Evolutionary conservation across 441 rosid genomes (phyloP).

Genomic region (Euphorbia schlechtendalii): DNA sequence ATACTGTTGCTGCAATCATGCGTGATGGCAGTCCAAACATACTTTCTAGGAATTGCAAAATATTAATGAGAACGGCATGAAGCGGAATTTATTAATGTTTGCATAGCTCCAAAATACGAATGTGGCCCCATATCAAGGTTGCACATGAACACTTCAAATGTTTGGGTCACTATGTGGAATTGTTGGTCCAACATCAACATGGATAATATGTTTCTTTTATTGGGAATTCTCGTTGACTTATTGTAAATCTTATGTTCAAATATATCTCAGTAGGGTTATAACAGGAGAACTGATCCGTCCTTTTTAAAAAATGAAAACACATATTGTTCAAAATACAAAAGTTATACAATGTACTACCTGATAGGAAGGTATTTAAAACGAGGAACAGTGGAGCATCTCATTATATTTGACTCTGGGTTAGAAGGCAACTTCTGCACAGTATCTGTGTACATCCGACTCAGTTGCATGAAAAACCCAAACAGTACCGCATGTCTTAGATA

Average conservation of each 20-base stretch:
- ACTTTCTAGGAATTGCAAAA: background rate
- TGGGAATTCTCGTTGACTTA: no score
- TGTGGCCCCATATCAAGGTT: no score
- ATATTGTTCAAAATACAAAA: background rate
- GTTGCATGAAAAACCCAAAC: slow-evolving; percentile 97
- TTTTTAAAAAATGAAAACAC: background rate
- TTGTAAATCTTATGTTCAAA: background rate
- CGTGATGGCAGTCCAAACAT: background rate
- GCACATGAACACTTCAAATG: no score
- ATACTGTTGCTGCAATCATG: background rate
- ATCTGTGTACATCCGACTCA: slow-evolving; percentile 81
- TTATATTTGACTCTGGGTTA: slow-evolving; percentile 85
- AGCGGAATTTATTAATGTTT: background rate
- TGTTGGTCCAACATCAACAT: no score
- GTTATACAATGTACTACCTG: slow-evolving; percentile 38
- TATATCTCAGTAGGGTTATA: background rate
- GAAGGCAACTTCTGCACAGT: slow-evolving; percentile 80
- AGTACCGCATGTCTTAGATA: slow-evolving; percentile 92
- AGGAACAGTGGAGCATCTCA: slow-evolving; percentile 91
- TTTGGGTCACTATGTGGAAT: no score
- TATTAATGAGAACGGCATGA: background rate
- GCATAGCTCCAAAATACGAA: background rate
- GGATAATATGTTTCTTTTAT: no score
- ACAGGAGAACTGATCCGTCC: background rate
- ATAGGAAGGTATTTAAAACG: slow-evolving; percentile 97